Base-by-base conservation (phyloP, 148 eudicot genomes). In the Agrostemma githago region DNA sequence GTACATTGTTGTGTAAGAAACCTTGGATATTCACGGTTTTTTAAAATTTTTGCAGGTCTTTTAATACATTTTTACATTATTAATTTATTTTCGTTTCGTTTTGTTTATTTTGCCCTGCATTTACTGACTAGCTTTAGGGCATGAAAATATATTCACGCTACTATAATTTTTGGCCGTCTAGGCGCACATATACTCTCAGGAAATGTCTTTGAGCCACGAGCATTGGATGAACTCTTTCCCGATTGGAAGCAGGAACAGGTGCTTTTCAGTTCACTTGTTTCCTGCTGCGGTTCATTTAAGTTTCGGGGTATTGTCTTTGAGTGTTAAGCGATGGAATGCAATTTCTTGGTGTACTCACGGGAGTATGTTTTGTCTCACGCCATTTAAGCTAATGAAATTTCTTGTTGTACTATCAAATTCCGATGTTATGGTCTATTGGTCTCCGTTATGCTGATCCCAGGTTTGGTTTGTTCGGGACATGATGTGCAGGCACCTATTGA, bases 181-280 rank as follows among this genome's bases (percentile, higher is more conserved):
- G 98, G 98, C 80, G 89, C 96, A 77, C 97, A 95, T 83, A 92
- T 95, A 58, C 69, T 92, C 72, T 95, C 98, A 14, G 98, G 98
- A 17, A 95, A 95, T 85, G 98, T 95, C 26, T 95, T 95, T 79
- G 96, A 95, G 82, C 90, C 98, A 44, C 93, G 97, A n/a, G 97
- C 98, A 62, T 63, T 95, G 83, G 82, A 95, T 85, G 98, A 95
- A 81, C 96, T 95, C 82, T 80, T 95, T 51, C 98, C 98, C 6
- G 73, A 84, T 4, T 95, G 98, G 98, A 92, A 82, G 79, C 79
- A 87, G 60, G 93, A 92, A 69, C 89, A 87, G 90, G 97, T 95
- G 44, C 56, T 16, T 74, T 76, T 70, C 70, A 48, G 53, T 68
- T 51, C 20, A 56, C 37, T 63, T 66, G 58, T 64, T 62, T 68